Evolutionary conservation across 208 protist genomes (phyloP).

Genomic region (Wallacemonas sp.): DNA sequence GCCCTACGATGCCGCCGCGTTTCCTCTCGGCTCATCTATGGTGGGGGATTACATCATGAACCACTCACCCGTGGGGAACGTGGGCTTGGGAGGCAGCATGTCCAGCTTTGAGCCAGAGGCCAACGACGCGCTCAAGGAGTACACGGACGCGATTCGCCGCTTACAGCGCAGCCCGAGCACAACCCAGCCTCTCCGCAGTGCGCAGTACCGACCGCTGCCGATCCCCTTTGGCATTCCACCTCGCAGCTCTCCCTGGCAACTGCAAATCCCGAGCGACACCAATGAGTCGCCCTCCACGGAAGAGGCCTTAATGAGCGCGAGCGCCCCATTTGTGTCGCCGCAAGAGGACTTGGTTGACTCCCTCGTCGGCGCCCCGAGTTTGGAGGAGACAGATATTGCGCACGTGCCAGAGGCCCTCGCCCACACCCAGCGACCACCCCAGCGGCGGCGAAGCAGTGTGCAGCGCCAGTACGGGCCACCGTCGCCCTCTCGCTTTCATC

Average conservation of each 20-base stretch:
- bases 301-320: not conserved
- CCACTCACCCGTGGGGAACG: constrained; percentile 10
- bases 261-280: not conserved
- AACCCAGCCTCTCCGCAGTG: not conserved
- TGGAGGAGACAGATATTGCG: not conserved
- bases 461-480: no score
- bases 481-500: not conserved
- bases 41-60: constrained; percentile 12
- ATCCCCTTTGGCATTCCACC: not conserved
- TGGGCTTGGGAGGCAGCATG: not conserved
- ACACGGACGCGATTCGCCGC: constrained; percentile 8
- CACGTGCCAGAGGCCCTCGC: not conserved
- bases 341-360: not conserved
- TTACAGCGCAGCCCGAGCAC: not conserved
- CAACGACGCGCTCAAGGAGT: constrained; percentile 5
- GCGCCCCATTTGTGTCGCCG: not conserved
- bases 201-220: not conserved
- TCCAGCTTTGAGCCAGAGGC: constrained; percentile 3
- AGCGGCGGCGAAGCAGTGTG: not conserved
- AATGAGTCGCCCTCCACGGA: constrained; percentile 2
- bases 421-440: constrained; percentile 7
- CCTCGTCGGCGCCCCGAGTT: not conserved
- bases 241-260: constrained; percentile 4
- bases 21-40: not conserved
- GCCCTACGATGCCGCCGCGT: constrained; percentile 8